Percentiles rank a stretch among this genome's conserved stretches.
Evolutionary conservation across 2,329 filamentous ascomycete genomes (phyloP).

Genomic region (Sordariomycetes sp.): DNA sequence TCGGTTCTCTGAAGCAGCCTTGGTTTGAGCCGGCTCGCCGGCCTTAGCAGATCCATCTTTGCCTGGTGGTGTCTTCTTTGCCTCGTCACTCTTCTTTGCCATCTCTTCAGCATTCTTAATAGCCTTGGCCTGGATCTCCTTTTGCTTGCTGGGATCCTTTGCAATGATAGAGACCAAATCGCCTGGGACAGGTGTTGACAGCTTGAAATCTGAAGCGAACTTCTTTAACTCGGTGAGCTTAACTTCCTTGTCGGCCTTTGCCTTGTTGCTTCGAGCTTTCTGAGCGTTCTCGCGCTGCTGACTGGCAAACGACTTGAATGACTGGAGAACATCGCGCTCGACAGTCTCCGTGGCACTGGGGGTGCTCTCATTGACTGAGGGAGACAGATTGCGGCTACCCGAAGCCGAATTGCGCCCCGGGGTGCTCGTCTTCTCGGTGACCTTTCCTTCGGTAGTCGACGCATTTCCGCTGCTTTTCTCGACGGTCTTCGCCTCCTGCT

Average conservation of each 20-base stretch:
- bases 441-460: conserved; percentile 18
- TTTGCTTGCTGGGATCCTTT: conserved; percentile 91
- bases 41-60: conserved; percentile 26
- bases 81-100: conserved; percentile 41
- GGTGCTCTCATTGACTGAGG: conserved; percentile 27
- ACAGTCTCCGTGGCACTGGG: conserved; percentile 52
- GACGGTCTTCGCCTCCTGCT: no score
- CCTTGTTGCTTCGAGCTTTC: conserved; percentile 47
- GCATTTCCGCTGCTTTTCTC: conserved; percentile 5
- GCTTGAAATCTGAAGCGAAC: conserved; percentile 89
- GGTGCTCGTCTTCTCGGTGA: conserved; percentile 9
- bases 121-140: conserved; percentile 84
- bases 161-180: conserved; percentile 93
- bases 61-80: conserved; percentile 31
- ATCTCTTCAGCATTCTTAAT: conserved; percentile 63
- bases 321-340: conserved; percentile 50
- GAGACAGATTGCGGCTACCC: conserved; percentile 29
- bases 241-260: conserved; percentile 72
- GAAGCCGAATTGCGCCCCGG: conserved; percentile 25
- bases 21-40: conserved; percentile 10
- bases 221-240: conserved; percentile 93
- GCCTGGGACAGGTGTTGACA: conserved; percentile 82
- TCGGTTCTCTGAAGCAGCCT: conserved; percentile 20
- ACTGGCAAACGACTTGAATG: conserved; percentile 56
- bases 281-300: conserved; percentile 46